Evolutionary conservation across 352 stramenopile genomes (phyloP), one percentile per base, ranked within the genome.

Genomic region (Phytophthora hibernalis): DNA sequence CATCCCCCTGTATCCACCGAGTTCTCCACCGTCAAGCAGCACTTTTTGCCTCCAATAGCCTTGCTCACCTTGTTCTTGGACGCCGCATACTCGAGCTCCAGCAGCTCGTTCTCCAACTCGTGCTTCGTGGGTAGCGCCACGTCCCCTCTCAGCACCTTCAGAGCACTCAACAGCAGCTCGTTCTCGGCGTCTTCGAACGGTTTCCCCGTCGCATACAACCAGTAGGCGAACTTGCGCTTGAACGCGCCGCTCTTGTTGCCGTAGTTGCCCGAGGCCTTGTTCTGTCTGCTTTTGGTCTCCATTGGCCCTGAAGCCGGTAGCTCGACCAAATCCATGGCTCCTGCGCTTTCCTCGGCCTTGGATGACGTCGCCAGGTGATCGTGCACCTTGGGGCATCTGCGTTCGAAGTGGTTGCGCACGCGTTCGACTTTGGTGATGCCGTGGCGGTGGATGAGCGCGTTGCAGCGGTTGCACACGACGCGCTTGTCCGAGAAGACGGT

Each of bases 401-500:
- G 82, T 45, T 87, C 69, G 62, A 92, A 92, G 55, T 92, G 83
- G 26, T 72, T 73, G 50, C 83, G 81, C 67, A 92, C 83, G 13
- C 83, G 81, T 69, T 92, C 83, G 9, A 92, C 83, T 40, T 92
- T 92, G 49, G 80, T 73, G 35, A 77, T 78, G 18, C 83, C 83
- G 55, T 90, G 87, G 35, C 82, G 80, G 54, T 92, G 83, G 63
- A 90, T 90, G 38, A 90, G 48, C 16, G 38, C 18, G 18, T 28
- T n/a, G 61, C 82, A 91, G 65, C 76, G 80, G 65, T 91, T 91
- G 66, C 82, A 91, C n/a, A 89, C 56, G 47, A 91, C 82, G 8
- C 74, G 69, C 58, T 89, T 89, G 79, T 85, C 76, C 5, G 67
- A 52, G 16, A 74, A 61, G 49, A 91, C 77, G 21, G 82, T 89